Evolutionary conservation across 768 basidiomycete genomes (phyloP).

Genomic region (Tylopilus felleus): DNA sequence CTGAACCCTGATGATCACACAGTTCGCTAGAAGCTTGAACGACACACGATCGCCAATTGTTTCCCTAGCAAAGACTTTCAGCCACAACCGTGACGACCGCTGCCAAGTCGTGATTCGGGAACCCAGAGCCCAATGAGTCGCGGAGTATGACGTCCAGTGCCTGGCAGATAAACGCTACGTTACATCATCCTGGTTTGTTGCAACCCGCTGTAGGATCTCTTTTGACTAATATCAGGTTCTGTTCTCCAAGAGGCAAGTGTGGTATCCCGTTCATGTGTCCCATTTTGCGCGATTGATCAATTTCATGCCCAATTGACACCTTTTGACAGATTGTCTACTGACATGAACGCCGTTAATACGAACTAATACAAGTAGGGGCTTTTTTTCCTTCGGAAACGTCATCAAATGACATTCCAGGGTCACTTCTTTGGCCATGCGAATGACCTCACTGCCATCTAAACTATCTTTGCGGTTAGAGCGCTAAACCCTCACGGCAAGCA

Average conservation of each 20-base stretch:
- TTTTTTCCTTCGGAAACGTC: slow-evolving; percentile 8
- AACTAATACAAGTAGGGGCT: background rate
- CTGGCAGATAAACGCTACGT: slow-evolving; percentile 1
- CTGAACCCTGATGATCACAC: background rate
- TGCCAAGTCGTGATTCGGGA: slow-evolving; percentile 6
- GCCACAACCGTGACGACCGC: slow-evolving; percentile 2
- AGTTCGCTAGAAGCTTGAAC: background rate
- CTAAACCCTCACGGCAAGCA: background rate
- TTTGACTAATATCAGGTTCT: background rate
- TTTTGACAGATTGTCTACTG: background rate
- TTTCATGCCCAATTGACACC: background rate
- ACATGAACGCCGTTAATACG: background rate
- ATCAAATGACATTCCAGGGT: slow-evolving; percentile 1
- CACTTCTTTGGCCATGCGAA: slow-evolving; percentile 2
- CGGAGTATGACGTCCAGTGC: slow-evolving; percentile 2
- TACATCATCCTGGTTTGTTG: slow-evolving; percentile 6
- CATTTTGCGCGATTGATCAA: slow-evolving; percentile 1
- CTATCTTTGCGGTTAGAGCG: background rate
- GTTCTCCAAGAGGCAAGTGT: background rate
- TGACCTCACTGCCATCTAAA: background rate
- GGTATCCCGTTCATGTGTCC: background rate
- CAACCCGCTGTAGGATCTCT: background rate
- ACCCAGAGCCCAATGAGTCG: background rate
- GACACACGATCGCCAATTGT: background rate
- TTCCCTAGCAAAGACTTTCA: background rate